Base-by-base conservation (phyloP, 441 rosid species). In the Populus trichocarpa region DNA sequence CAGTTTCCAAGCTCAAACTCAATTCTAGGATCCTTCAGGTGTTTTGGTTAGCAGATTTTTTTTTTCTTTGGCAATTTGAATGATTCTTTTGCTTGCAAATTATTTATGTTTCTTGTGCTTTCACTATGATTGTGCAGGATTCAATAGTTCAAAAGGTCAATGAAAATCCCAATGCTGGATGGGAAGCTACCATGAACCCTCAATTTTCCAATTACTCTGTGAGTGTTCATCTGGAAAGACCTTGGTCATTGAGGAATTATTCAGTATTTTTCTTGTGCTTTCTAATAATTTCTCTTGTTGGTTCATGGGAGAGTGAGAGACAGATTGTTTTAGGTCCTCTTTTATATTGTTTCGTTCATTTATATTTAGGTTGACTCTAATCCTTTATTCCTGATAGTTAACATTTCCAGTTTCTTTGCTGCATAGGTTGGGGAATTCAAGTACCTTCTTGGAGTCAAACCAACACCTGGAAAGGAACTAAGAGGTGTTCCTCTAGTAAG, bases 341-440 rank as follows among this genome's bases (percentile, higher is more conserved):
- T 80, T 57, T 46, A 14, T 67, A n/a, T 10, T 53, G 66, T 81
- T 50, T 28, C 33, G 30, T 46, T 32, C 33, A 61, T 6, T 72
- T 36, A 32, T 53, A 22, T 53, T 1, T 53, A 18, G 22, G 61
- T 5, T 53, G 0, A 53, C n/a, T 38, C 67, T 66, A 26, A 5
- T 33, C 22, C 25, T 36, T n/a, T 26, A 16, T 65, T 22, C 28
- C 63, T 32, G 8, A 59, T 73, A 73, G 42, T 50, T 36, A 20
- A 65, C 23, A 61, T 65, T 61, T 73, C 32, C 20, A 46, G n/a
- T 53, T 71, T 38, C 79, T 71, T 75, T 63, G 71, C 68, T 84
- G 79, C 82, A 64, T 79, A 96, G 98, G 94, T 96, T 81, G 93
- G 86, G 1, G 88, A 93, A 71, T 96, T 96, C 86, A 92, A 90